These are phyloP conservation scores for Castanospermum australe DNA, from an alignment of 306 rosid genomes.

Conservation along the genomic window DNA sequence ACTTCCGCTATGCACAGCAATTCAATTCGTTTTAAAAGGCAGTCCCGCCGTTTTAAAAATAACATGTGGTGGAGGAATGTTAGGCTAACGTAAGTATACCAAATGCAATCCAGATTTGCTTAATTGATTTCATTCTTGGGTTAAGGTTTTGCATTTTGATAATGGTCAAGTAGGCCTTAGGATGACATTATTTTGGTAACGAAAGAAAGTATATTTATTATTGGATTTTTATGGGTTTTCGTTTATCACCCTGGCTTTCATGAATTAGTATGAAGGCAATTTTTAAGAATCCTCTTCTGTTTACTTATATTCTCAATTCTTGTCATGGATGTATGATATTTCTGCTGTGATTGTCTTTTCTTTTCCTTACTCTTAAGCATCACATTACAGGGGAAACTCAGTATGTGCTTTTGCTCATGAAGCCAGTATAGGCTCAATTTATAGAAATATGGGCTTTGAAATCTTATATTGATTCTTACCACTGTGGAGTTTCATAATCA, in stretches of 20 bases:
- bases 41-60: slow-evolving; percentile 77
- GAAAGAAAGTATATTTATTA: neutral
- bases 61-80: slow-evolving; percentile 91
- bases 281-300: neutral
- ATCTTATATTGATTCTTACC: neutral
- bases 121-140: neutral
- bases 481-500: neutral
- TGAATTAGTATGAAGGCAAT: no score
- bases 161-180: no score
- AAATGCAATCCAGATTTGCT: neutral
- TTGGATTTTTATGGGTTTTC: no score
- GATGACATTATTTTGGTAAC: no score
- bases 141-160: neutral
- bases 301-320: neutral
- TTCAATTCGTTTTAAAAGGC: slow-evolving; percentile 76
- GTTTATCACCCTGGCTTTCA: no score
- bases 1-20: slow-evolving; percentile 81
- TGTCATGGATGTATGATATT: neutral
- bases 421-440: neutral
- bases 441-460: neutral
- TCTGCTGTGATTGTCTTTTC: neutral
- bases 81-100: slow-evolving; percentile 69
- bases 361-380: no score
- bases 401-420: neutral
- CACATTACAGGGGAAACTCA: neutral